These are phyloP conservation scores for Backusella mclennaniae DNA, from an alignment of 192 early-diverging fungal species.

Conservation along the genomic window DNA sequence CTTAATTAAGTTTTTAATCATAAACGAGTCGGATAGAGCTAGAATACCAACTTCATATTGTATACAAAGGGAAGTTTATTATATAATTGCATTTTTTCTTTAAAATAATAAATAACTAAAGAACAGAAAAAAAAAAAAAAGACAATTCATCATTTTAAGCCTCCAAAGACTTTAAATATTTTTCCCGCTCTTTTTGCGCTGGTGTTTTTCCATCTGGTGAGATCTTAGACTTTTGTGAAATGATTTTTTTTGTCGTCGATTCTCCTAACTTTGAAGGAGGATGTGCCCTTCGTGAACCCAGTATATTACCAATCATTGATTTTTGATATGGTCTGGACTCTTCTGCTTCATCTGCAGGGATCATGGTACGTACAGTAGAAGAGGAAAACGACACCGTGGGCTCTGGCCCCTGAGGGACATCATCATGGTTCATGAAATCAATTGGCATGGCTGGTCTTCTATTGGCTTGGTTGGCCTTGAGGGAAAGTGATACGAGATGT, in stretches of 20 bases:
- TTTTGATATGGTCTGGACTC: background rate
- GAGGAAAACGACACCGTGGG: slow-evolving; percentile 28
- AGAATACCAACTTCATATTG: background rate
- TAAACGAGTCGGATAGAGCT: background rate
- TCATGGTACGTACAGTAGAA: slow-evolving; percentile 26
- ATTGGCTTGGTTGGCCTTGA: slow-evolving; percentile 3
- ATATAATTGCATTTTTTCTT: background rate
- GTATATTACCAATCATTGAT: slow-evolving; percentile 3
- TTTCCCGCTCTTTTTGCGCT: slow-evolving; percentile 20
- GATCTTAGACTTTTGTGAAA: slow-evolving; percentile 1
- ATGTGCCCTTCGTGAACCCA: slow-evolving; percentile 4
- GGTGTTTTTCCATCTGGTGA: slow-evolving; percentile 18
- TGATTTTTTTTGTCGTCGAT: background rate
- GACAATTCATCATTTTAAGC: background rate
- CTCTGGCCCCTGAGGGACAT: background rate
- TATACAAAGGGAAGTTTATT: background rate
- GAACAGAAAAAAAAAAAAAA: background rate
- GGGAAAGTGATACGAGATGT: slow-evolving; percentile 21
- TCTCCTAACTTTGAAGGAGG: slow-evolving; percentile 12
- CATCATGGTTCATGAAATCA: slow-evolving; percentile 18
- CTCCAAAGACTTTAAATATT: slow-evolving; percentile 17
- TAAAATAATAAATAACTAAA: background rate
- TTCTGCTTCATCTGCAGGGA: slow-evolving; percentile 17
- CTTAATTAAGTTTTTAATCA: background rate
- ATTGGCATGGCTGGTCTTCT: slow-evolving; percentile 13